Conservation (phyloP, 1,139 yeast species). For the Kodamaea fungicola region DNA sequence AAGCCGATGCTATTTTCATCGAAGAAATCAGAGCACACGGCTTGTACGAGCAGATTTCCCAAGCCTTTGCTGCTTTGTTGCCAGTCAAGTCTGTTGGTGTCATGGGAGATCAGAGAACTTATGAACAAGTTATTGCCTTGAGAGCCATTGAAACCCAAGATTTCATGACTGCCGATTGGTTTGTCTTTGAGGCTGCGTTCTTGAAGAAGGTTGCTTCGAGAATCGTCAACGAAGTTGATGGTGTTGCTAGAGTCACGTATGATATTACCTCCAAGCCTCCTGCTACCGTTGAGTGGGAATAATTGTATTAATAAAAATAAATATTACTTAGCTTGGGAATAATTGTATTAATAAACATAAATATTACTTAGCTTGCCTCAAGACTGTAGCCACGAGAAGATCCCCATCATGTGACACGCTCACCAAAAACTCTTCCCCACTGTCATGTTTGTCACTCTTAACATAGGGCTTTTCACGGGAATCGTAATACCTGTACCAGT, state of each 20-base stretch:
- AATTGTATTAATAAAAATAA: constrained; percentile 14
- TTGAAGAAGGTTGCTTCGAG: constrained; percentile 91
- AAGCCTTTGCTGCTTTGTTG: constrained; percentile 94
- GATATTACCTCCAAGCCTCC: constrained; percentile 99
- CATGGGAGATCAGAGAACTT: constrained; percentile 99
- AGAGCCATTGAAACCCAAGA: constrained; percentile 97
- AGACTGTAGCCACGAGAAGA: constrained; percentile 45
- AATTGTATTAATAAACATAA: no score
- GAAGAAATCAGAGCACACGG: constrained; percentile 95
- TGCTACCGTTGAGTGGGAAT: constrained; percentile 99
- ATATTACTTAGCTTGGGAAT: no score
- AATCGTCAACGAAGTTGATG: constrained; percentile 97
- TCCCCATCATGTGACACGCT: constrained; percentile 70
- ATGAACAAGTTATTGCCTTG: constrained; percentile 97
- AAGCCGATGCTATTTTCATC: constrained; percentile 93
- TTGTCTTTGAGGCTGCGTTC: constrained; percentile 86
- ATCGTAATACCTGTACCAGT: constrained; percentile 55
- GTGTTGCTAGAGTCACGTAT: constrained; percentile 98
- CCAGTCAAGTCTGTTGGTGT: constrained; percentile 99
- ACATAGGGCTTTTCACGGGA: constrained; percentile 39
- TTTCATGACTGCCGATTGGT: constrained; percentile 99
- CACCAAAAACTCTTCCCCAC: constrained; percentile 47
- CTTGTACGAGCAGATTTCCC: constrained; percentile 86
- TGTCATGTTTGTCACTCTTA: constrained; percentile 25
- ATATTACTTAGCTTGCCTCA: constrained; percentile 33